Evolutionary conservation across 169 alveolate genomes (phyloP).

Genomic region (Cryptosporidium sp.): DNA sequence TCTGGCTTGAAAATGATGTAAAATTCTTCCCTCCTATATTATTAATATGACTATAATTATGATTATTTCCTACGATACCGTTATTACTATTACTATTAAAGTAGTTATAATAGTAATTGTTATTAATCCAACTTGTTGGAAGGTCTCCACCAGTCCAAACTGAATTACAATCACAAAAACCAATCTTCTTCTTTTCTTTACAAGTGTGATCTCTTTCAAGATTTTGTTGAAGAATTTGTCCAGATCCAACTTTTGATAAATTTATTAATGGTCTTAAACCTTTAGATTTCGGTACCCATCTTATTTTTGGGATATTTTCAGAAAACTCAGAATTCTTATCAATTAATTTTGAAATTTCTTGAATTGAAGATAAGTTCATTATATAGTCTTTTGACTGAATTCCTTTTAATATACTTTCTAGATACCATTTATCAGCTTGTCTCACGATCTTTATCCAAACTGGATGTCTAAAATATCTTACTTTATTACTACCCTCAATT

Average conservation of each 20-base stretch:
- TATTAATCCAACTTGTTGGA: constrained; percentile 1
- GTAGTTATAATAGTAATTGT: not conserved
- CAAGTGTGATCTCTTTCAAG: constrained; percentile 1
- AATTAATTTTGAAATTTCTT: not conserved
- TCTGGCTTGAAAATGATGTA: not conserved
- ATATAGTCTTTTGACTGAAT: not conserved
- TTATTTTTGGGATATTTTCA: constrained; percentile 58
- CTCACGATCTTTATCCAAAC: constrained; percentile 68
- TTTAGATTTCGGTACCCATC: constrained; percentile 67
- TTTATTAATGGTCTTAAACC: constrained; percentile 63
- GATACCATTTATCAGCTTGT: constrained; percentile 49
- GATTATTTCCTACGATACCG: not conserved
- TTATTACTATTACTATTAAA: not conserved
- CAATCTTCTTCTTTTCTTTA: not conserved
- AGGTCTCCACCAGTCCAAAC: constrained; percentile 22
- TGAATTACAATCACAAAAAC: constrained; percentile 10
- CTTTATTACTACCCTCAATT: constrained; percentile 46
- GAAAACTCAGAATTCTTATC: not conserved
- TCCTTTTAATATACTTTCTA: constrained; percentile 17
- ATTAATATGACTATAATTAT: too few species aligned
- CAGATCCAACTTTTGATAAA: constrained; percentile 59
- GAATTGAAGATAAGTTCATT: not conserved
- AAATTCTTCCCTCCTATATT: not conserved
- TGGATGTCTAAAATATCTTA: constrained; percentile 62
- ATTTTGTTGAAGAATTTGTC: constrained; percentile 18